These are phyloP conservation scores for Puccinia sorghi DNA, from an alignment of 1,284 basidiomycete species.

Conservation along the genomic window DNA sequence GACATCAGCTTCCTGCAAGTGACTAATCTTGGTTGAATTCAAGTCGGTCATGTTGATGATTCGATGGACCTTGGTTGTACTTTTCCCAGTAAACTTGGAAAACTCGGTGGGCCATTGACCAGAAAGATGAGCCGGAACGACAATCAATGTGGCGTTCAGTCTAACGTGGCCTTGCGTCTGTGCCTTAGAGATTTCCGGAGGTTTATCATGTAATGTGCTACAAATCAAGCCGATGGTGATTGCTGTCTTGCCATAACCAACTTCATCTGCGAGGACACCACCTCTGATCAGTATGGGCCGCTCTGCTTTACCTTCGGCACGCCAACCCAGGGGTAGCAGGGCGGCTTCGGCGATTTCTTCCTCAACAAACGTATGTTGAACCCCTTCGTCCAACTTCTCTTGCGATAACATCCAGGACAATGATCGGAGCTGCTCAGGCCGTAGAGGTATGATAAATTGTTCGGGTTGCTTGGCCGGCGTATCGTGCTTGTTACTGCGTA, in stretches of 20 bases:
- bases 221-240: slow-evolving; percentile 87
- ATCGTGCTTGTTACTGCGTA: slow-evolving; percentile 78
- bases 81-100: slow-evolving; percentile 70
- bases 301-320: slow-evolving; percentile 84
- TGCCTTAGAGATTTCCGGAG: slow-evolving; percentile 61
- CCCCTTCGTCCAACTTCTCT: slow-evolving; percentile 63
- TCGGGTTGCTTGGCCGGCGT: slow-evolving; percentile 74
- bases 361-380: slow-evolving; percentile 72
- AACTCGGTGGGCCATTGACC: slow-evolving; percentile 88
- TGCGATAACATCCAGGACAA: slow-evolving; percentile 88
- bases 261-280: slow-evolving; percentile 91
- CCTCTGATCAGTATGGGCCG: slow-evolving; percentile 74
- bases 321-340: slow-evolving; percentile 81
- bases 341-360: slow-evolving; percentile 91
- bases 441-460: slow-evolving; percentile 71
- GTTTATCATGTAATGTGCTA: slow-evolving; percentile 63
- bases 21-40: slow-evolving; percentile 72
- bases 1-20: slow-evolving; percentile 78
- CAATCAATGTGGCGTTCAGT: slow-evolving; percentile 75
- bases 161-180: slow-evolving; percentile 69
- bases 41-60: slow-evolving; percentile 73
- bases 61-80: slow-evolving; percentile 68
- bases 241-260: slow-evolving; percentile 95
- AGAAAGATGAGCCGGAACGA: slow-evolving; percentile 86
- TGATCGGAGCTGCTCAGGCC: slow-evolving; percentile 84